Conservation (phyloP, 345 rosid genomes). For the Salix suchowensis region DNA sequence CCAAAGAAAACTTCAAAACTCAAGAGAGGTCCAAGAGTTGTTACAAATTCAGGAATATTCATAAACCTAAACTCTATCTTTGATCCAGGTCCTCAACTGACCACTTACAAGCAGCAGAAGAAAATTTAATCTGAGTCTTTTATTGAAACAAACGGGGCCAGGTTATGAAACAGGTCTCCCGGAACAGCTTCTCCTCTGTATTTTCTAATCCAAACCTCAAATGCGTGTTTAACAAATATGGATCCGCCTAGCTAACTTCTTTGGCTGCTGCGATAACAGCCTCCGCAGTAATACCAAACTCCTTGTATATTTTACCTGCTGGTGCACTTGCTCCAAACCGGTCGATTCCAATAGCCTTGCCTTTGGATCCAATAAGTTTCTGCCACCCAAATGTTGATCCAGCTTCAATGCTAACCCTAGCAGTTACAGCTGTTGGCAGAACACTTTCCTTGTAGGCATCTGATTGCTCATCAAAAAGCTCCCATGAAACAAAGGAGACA, state of each 20-base stretch:
- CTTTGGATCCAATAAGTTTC: constrained; percentile 67
- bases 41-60: constrained; percentile 19
- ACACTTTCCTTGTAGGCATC: constrained; percentile 86
- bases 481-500: constrained; percentile 91
- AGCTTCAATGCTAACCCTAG: constrained; percentile 92
- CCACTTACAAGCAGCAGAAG: constrained; percentile 22
- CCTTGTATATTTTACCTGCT: constrained; percentile 75
- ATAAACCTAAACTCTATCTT: constrained; percentile 13
- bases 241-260: constrained; percentile 34
- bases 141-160: constrained; percentile 33
- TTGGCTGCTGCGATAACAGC: constrained; percentile 77
- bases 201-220: constrained; percentile 19
- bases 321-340: constrained; percentile 96
- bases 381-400: constrained; percentile 89
- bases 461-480: constrained; percentile 72
- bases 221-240: not conserved
- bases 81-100: constrained; percentile 18
- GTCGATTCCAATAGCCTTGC: constrained; percentile 80
- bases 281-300: constrained; percentile 65
- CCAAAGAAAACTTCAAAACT: constrained; percentile 25
- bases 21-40: constrained; percentile 14
- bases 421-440: constrained; percentile 62
- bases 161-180: constrained; percentile 2
- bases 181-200: constrained; percentile 9
- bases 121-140: constrained; percentile 21